A percentile compares a stretch with the other conserved stretches of the same genome.
These are phyloP conservation scores for Ocimum tenuiflorum DNA, from an alignment of 257 asterid species.

Conservation along the genomic window DNA sequence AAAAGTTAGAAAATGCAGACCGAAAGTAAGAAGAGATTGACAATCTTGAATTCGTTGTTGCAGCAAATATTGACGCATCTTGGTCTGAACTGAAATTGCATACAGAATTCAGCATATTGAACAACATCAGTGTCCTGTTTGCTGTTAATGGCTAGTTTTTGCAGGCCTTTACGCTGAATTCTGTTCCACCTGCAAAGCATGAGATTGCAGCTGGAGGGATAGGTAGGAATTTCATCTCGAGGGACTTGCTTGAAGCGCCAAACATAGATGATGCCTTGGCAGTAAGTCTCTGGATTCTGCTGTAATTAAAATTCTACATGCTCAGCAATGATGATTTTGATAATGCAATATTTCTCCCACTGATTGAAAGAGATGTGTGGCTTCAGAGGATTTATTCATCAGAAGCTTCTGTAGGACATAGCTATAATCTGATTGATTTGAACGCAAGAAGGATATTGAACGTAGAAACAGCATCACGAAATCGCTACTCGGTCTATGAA, in stretches of 20 bases:
- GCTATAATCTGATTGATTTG: slow-evolving; percentile 66
- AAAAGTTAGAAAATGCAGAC: background rate
- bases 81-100: background rate
- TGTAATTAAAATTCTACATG: background rate
- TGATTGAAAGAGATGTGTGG: slow-evolving; percentile 14
- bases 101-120: background rate
- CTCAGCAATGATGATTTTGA: background rate
- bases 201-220: slow-evolving; percentile 70
- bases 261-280: slow-evolving; percentile 62
- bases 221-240: slow-evolving; percentile 72
- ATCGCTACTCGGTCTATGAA: slow-evolving; percentile 52
- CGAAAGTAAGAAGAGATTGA: background rate
- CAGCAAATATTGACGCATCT: background rate
- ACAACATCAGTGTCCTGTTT: background rate
- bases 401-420: slow-evolving; percentile 70
- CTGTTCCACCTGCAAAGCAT: slow-evolving; percentile 64
- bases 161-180: slow-evolving; percentile 79
- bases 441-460: slow-evolving; percentile 61
- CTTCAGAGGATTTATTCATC: slow-evolving; percentile 62
- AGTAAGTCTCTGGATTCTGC: slow-evolving; percentile 28
- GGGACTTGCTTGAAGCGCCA: slow-evolving; percentile 74
- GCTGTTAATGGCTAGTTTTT: background rate
- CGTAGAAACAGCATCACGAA: slow-evolving; percentile 80
- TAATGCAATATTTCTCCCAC: background rate
- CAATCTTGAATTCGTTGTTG: background rate